Evolutionary conservation across 1,139 yeast species (phyloP).

Genomic region (Debaryomycetaceae sp.): DNA sequence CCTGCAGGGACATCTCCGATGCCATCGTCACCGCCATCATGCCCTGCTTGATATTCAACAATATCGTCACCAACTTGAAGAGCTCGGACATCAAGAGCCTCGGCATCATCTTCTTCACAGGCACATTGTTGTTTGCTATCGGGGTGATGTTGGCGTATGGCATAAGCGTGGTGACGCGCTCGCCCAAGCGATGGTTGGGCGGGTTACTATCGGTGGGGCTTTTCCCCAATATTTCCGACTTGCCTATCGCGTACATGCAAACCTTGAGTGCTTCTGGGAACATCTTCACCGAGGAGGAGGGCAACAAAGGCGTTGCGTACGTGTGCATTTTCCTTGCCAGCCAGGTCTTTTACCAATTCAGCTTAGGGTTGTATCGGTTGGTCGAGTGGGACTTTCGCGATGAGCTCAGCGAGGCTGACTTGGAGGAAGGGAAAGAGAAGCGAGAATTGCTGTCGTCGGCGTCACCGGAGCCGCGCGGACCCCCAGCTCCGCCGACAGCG

Average conservation of each 20-base stretch:
- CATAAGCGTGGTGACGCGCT: conserved; percentile 32
- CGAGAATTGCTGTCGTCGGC: neutral
- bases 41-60: conserved; percentile 77
- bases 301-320: conserved; percentile 80
- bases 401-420: conserved; percentile 14
- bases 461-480: neutral
- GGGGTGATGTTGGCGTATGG: conserved; percentile 36
- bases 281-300: conserved; percentile 52
- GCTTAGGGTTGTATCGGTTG: conserved; percentile 67
- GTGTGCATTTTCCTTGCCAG: conserved; percentile 75
- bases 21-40: conserved; percentile 66
- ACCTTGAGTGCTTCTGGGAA: conserved; percentile 66
- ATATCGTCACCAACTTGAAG: conserved; percentile 65
- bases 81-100: conserved; percentile 70
- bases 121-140: conserved; percentile 37
- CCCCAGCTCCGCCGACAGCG: neutral
- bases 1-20: conserved; percentile 69
- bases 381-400: conserved; percentile 67
- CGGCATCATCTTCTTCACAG: conserved; percentile 65
- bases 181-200: conserved; percentile 76
- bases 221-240: conserved; percentile 70
- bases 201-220: conserved; percentile 66
- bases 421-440: conserved; percentile 5
- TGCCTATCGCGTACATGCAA: conserved; percentile 86
- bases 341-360: conserved; percentile 68